These are phyloP conservation scores for Ustilago curta DNA, from an alignment of 1,284 basidiomycete genomes.

Conservation along the genomic window DNA sequence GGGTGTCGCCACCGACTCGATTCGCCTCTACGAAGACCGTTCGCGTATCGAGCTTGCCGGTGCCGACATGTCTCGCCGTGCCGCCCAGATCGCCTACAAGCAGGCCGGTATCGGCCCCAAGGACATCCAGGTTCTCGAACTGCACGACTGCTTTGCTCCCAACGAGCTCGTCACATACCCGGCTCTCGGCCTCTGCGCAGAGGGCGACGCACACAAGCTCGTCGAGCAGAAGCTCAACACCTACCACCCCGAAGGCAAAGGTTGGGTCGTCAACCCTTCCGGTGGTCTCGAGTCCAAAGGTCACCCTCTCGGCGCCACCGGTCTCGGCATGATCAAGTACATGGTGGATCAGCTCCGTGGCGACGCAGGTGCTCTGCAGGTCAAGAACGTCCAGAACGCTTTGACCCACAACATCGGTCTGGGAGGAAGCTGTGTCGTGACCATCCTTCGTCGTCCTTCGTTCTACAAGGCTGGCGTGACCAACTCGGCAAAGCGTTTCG, in stretches of 20 bases:
- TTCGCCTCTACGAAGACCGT: conserved; percentile 60
- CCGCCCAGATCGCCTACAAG: conserved; percentile 79
- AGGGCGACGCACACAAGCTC: conserved; percentile 79
- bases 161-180: conserved; percentile 81
- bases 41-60: conserved; percentile 64
- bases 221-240: conserved; percentile 85
- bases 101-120: conserved; percentile 80
- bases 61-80: conserved; percentile 77
- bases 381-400: conserved; percentile 81
- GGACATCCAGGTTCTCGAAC: conserved; percentile 83
- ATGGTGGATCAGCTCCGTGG: conserved; percentile 75
- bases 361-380: conserved; percentile 72
- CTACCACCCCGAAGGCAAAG: conserved; percentile 75
- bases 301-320: conserved; percentile 82
- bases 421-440: conserved; percentile 72
- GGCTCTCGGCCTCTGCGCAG: conserved; percentile 80
- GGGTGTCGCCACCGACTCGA: conserved; percentile 63
- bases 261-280: conserved; percentile 83
- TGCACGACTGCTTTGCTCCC: conserved; percentile 84
- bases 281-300: conserved; percentile 89
- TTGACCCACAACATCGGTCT: conserved; percentile 86
- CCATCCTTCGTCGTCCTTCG: conserved; percentile 49
- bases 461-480: conserved; percentile 59
- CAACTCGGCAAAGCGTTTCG: conserved; percentile 58
- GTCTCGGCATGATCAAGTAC: conserved; percentile 88